phyloP scores from a whole-genome alignment of 176 grass and related monocot genomes.

The Tuctoria greenei region DNA sequence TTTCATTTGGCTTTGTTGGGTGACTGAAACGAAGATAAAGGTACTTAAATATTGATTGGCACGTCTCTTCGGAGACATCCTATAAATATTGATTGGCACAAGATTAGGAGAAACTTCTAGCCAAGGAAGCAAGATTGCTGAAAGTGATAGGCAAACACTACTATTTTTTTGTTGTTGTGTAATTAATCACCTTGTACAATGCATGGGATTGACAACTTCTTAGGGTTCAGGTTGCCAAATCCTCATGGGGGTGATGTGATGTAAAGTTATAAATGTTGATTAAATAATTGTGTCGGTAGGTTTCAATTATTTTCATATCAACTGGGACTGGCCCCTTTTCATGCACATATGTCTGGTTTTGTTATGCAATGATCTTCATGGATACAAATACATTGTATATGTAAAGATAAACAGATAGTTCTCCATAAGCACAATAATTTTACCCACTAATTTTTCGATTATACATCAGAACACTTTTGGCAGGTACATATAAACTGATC shows the following conservation, averaged over 20 bases:
- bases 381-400: not conserved
- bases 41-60: constrained; percentile 35
- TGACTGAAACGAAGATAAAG: constrained; percentile 25
- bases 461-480: not conserved
- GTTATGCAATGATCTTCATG: constrained; percentile 10
- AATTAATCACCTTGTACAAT: constrained; percentile 49
- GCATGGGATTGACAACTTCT: constrained; percentile 29
- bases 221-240: constrained; percentile 45
- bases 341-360: constrained; percentile 43
- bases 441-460: not conserved
- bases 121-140: constrained; percentile 39
- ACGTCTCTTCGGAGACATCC: too few relatives aligned
- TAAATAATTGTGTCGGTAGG: constrained; percentile 39
- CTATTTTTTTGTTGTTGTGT: not conserved
- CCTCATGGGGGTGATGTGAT: constrained; percentile 41
- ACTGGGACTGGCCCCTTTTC: constrained; percentile 29
- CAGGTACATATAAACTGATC: not conserved
- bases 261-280: constrained; percentile 46
- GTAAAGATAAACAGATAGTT: not conserved
- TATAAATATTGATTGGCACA: constrained; percentile 38
- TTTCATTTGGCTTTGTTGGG: constrained; percentile 33
- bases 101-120: constrained; percentile 44
- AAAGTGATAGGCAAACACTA: constrained; percentile 41
- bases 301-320: constrained; percentile 35
- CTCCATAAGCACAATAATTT: not conserved